Base-by-base conservation (phyloP, 2,329 filamentous ascomycete species). In the Xylariaceae sp. region DNA sequence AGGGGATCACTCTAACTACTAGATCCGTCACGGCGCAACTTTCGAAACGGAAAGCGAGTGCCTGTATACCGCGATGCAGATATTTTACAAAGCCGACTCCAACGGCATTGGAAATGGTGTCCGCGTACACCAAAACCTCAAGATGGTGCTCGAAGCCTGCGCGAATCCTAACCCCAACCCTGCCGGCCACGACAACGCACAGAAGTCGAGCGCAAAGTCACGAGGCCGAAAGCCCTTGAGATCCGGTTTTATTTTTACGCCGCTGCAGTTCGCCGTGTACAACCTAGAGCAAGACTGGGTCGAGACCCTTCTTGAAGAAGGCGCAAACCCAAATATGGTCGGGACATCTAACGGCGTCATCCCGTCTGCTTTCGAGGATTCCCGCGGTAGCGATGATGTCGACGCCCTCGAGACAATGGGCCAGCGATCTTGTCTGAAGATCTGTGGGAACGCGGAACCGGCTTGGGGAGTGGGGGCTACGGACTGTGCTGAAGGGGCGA, bases 281-380 rank as follows among this genome's bases (percentile, higher is more conserved):
- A 19, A 48, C 17, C 44, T 58, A 5, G 48, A 49, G 12, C 41
- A 48, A 34, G 45, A 47, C 9, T 53, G 50, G 50, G 40, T 54
- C n/a, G 50, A 58, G 16, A 42, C 47, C 16, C 53, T 56, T 10
- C 39, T 58, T 2, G 48, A 54, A 5, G 56, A 56, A 19, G 48
- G 51, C 6, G 50, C 53, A 13, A 45, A 52, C 31, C 42, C 47
- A 28, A 54, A 56, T 17, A 31, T 7, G 10, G 22, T 13, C 31
- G 50, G 49, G 3, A 42, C 39, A 2, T 16, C 6, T 6, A 22
- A 34, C 10, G 47, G 50, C 5, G 39, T 49, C 10, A 13, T 58
- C 4, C 55, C 55, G 22, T 42, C 38, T 3, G 18, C 13, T n/a
- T 55, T 34, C 14, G 18, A 28, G 22, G 34, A 31, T 17, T 16